Conservation (phyloP, 2,329 filamentous ascomycete species). For the Sporothrix euskadiensis region DNA sequence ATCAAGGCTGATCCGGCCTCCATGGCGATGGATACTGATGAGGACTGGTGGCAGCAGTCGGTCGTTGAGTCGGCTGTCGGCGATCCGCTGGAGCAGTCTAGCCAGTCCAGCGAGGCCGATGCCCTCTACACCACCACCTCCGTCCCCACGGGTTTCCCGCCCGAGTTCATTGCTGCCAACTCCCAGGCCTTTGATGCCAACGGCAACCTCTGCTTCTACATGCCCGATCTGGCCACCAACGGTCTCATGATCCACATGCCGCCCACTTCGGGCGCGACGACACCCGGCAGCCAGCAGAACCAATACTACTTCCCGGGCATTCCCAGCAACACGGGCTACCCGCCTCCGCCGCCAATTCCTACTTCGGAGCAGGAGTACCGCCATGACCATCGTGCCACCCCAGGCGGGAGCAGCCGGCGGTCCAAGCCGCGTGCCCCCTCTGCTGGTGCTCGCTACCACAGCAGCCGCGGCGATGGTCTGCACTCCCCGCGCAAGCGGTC, state of each 20-base stretch:
- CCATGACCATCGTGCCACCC: slow-evolving; percentile 29
- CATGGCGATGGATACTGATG: slow-evolving; percentile 28
- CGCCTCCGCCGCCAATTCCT: slow-evolving; percentile 6
- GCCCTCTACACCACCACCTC: neutral
- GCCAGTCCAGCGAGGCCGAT: neutral
- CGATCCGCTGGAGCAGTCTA: slow-evolving; percentile 11
- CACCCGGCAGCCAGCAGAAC: slow-evolving; percentile 29
- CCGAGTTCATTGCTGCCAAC: slow-evolving; percentile 13
- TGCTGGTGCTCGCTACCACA: slow-evolving; percentile 53
- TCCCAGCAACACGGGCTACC: slow-evolving; percentile 2
- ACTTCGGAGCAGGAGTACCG: slow-evolving; percentile 26
- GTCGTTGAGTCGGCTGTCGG: slow-evolving; percentile 27
- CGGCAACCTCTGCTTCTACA: slow-evolving; percentile 16
- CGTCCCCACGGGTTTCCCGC: slow-evolving; percentile 5
- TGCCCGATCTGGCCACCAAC: slow-evolving; percentile 37
- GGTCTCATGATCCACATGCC: slow-evolving; percentile 59
- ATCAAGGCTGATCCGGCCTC: neutral
- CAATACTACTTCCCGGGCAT: slow-evolving; percentile 31
- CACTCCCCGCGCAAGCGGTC: slow-evolving; percentile 46
- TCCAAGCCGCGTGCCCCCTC: slow-evolving; percentile 56
- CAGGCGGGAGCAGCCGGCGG: slow-evolving; percentile 36
- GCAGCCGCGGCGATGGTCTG: slow-evolving; percentile 39
- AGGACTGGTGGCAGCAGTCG: slow-evolving; percentile 32
- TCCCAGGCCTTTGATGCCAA: slow-evolving; percentile 26
- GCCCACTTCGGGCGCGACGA: slow-evolving; percentile 41